phyloP scores from a whole-genome alignment of 2,329 filamentous ascomycete genomes.

The Fusarium ambrosium region DNA sequence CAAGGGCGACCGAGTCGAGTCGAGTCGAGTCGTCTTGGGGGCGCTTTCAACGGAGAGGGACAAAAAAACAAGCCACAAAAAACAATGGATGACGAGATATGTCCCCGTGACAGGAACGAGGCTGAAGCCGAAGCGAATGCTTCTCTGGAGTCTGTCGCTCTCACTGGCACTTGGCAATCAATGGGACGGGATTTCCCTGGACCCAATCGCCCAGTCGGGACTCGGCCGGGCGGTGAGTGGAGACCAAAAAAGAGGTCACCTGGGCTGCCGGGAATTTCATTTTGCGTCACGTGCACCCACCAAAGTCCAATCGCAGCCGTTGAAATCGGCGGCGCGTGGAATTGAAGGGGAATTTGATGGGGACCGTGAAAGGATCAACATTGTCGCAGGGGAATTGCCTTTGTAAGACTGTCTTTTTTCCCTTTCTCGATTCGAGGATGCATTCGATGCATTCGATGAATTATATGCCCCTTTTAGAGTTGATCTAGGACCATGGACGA shows the following conservation, averaged over 20 bases:
- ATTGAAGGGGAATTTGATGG: slow-evolving; percentile 11
- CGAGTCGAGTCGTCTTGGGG: background rate
- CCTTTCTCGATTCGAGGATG: background rate
- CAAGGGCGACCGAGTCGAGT: background rate
- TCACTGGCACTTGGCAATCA: slow-evolving; percentile 28
- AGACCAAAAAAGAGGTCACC: slow-evolving; percentile 45
- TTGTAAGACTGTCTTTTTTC: background rate
- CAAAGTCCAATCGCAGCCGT: slow-evolving; percentile 9
- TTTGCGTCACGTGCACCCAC: slow-evolving; percentile 38
- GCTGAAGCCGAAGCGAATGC: slow-evolving; percentile 38
- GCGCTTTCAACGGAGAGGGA: background rate
- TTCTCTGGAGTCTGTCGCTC: slow-evolving; percentile 18
- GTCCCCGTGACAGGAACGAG: slow-evolving; percentile 29
- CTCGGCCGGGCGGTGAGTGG: slow-evolving; percentile 47
- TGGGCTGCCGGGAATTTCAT: slow-evolving; percentile 45
- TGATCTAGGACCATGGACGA: slow-evolving; percentile 1
- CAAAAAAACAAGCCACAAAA: background rate
- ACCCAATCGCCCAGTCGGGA: slow-evolving; percentile 38
- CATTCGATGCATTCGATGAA: background rate
- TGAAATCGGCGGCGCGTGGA: background rate
- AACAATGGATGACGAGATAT: background rate
- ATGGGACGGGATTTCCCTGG: slow-evolving; percentile 16
- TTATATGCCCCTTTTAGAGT: background rate
- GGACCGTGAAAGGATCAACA: slow-evolving; percentile 1
- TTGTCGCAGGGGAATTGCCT: background rate